Base-by-base conservation (phyloP, 2,329 filamentous ascomycete species). In the Nemania sp. region DNA sequence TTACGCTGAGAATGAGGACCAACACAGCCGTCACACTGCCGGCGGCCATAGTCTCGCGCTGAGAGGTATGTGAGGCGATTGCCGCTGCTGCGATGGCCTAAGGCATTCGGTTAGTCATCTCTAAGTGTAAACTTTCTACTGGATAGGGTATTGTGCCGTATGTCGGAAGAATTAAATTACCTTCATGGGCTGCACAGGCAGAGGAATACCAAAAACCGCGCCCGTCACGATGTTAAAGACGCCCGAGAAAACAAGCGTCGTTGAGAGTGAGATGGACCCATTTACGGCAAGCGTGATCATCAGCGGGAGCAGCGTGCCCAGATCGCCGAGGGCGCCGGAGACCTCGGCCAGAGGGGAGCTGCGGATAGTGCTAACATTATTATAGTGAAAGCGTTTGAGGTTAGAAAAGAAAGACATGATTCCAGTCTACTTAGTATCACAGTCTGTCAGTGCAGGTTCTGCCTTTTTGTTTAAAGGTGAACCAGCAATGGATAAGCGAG, bases 121-220 rank as follows among this genome's bases (percentile, higher is more conserved):
- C 3, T 11, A 36, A 31, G 28, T 30, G 14, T 36, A n/a, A 12
- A 11, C 42, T n/a, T 20, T 20, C 11, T 22, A 19, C 24, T 19
- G 34, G 11, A 22, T 28, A 43, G 8, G 39, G 14, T 9, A 4
- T 34, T 20, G 15, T 3, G 33, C 39, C 26, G 14, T 22, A 40
- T 9, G 31, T 26, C 14, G 19, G n/a, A n/a, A n/a, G 28, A 31
- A 5, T 31, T 46, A 22, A 6, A 36, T 26, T 62, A 81, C 81
- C 75, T 86, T 86, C 83, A 86, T 86, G n/a, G 92, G 92, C 74
- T 97, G 92, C 0, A 97, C 91, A 0, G 92, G 92, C 3, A 97
- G 74, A 2, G 93, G 93, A 34, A 97, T 88, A 6, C 93, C 93
- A 66, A 97, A 97, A 26, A 86, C 73, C 1, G 86, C 68, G 15